A percentile compares a stretch with the other conserved stretches of the same genome.
Conservation (phyloP, 768 basidiomycete genomes). For the Serendipita indica region DNA sequence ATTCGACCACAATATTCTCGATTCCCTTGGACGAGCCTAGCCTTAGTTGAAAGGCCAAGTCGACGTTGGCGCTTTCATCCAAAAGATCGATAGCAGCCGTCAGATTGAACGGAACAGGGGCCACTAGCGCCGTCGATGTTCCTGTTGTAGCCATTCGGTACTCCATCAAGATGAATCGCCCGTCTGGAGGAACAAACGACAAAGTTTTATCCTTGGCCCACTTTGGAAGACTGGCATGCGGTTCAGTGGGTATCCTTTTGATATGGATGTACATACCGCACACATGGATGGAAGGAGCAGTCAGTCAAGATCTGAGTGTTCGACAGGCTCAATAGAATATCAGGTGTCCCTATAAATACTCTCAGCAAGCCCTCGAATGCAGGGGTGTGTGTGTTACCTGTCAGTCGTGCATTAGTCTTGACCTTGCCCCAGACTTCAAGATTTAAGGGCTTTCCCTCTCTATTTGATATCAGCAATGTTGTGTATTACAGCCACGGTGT, state of each 20-base stretch:
- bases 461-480: conserved; percentile 26
- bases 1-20: conserved; percentile 54
- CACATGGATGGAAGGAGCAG: conserved; percentile 83
- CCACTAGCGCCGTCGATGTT: conserved; percentile 29
- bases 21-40: conserved; percentile 31
- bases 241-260: background rate
- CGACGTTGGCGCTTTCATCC: conserved; percentile 9
- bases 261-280: conserved; percentile 42
- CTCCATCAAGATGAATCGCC: conserved; percentile 68
- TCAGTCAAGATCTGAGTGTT: conserved; percentile 61
- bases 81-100: conserved; percentile 20
- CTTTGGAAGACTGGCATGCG: conserved; percentile 44
- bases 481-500: no score
- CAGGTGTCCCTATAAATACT: conserved; percentile 60
- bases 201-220: conserved; percentile 64
- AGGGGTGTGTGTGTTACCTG: conserved; percentile 33
- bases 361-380: background rate
- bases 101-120: conserved; percentile 24
- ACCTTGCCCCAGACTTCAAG: conserved; percentile 63
- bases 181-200: conserved; percentile 91
- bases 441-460: conserved; percentile 50
- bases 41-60: conserved; percentile 12
- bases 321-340: conserved; percentile 60
- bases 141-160: conserved; percentile 49
- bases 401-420: conserved; percentile 60